phyloP scores from a whole-genome alignment of 208 protist genomes.

The Acanthamoeba sp. region DNA sequence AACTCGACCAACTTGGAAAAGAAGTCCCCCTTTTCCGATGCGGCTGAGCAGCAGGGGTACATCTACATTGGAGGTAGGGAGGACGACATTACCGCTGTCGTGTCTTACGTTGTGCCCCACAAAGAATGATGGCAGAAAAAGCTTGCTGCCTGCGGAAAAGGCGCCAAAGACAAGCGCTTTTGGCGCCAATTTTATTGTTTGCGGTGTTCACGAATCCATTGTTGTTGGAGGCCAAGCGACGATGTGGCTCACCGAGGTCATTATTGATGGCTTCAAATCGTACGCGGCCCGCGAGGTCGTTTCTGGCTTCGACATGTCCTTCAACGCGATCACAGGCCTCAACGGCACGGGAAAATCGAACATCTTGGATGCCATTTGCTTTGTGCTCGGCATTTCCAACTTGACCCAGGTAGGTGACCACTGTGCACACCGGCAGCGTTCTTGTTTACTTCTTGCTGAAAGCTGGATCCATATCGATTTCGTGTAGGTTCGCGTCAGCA shows the following conservation, averaged over 20 bases:
- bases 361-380: conserved; percentile 99
- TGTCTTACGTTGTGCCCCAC: background rate
- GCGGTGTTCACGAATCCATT: background rate
- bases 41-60: conserved; percentile 7
- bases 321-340: conserved; percentile 99
- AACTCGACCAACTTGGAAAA: conserved; percentile 45
- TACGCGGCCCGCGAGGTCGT: conserved; percentile 98
- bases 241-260: conserved; percentile 99
- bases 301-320: conserved; percentile 97
- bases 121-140: background rate
- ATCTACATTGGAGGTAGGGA: background rate
- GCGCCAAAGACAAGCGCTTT: background rate
- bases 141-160: background rate
- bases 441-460: background rate
- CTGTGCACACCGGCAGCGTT: background rate
- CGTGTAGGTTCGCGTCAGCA: conserved; percentile 94
- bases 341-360: conserved; percentile 99
- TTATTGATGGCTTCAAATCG: conserved; percentile 99
- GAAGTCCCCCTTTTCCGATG: conserved; percentile 13
- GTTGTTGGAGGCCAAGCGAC: background rate
- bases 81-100: conserved; percentile 13
- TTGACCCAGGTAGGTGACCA: conserved; percentile 91
- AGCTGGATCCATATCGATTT: background rate
- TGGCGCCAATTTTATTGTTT: background rate
- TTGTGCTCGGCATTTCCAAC: conserved; percentile 99